A percentile compares a stretch with the other conserved stretches of the same genome.
These are phyloP conservation scores for Calocybe cyanea DNA, from an alignment of 768 basidiomycete genomes.

Conservation along the genomic window DNA sequence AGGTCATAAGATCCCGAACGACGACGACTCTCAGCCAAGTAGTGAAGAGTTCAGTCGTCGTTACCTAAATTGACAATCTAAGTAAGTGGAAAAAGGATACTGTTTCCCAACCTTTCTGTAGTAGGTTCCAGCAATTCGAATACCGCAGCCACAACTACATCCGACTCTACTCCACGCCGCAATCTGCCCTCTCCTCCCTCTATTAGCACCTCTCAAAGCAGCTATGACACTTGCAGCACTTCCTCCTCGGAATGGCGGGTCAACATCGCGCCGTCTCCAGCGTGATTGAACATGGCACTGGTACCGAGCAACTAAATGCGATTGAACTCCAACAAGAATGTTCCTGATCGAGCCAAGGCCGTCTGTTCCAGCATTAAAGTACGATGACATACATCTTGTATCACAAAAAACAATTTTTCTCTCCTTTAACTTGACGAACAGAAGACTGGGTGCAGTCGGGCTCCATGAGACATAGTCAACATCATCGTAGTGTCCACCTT, in stretches of 20 bases:
- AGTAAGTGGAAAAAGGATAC: too few relatives aligned
- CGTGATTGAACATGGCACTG: slow-evolving; percentile 72
- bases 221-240: too few relatives aligned
- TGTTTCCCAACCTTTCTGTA: too few relatives aligned
- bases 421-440: slow-evolving; percentile 76
- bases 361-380: slow-evolving; percentile 26
- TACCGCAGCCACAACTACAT: too few relatives aligned
- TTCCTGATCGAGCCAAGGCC: not conserved
- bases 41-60: too few relatives aligned
- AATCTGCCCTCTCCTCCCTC: too few relatives aligned
- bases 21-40: too few relatives aligned
- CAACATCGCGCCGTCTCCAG: slow-evolving; percentile 66
- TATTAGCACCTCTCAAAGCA: too few relatives aligned
- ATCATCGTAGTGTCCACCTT: slow-evolving; percentile 73
- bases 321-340: slow-evolving; percentile 2
- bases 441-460: slow-evolving; percentile 77
- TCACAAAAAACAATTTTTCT: slow-evolving; percentile 80
- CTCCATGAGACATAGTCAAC: slow-evolving; percentile 86
- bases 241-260: slow-evolving; percentile 61
- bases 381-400: slow-evolving; percentile 59
- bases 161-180: too few relatives aligned
- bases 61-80: too few relatives aligned
- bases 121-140: too few relatives aligned
- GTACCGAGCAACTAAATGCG: slow-evolving; percentile 51
- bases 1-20: too few relatives aligned